Base-by-base conservation (phyloP, 345 rosid species). In the Camelina neglecta region DNA sequence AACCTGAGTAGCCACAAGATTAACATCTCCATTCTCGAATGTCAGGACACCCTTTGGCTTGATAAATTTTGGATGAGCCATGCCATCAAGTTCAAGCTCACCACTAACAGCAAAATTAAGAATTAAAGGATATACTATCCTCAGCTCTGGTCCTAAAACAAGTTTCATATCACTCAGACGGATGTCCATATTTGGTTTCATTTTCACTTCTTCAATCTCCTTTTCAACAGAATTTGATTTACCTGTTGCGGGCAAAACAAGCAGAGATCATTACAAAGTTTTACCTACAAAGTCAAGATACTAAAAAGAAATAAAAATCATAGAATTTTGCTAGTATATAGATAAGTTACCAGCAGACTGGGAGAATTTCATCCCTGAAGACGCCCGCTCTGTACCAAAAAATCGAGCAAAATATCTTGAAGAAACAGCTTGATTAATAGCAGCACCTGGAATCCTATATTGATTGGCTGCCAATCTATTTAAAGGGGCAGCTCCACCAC, bases 1-100 rank as follows among this genome's bases (percentile, higher is more conserved):
- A 78, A 87, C 99, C 85, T 95, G 97, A 75, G 97, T 92, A 51
- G 97, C 97, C 79, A 92, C 99, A 56, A 95, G 99, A 86, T 89
- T 92, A 81, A 95, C 93, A 83, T 95, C 97, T 73, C 99, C 99
- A 70, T 95, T 95, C 83, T 95, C 97, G 75, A 95, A 92, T 23
- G 86, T 78, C n/a, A 95, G 86, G 83, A 87, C 77, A 82, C 99
- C 97, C 83, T 84, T 89, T 64, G 97, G 99, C 81, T 87, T 92
- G 48, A 94, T 89, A 79, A 77, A 79, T 79, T 94, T 94, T 51
- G 97, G 97, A 89, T 94, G 97, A 70, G 97, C 96, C 41, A 73
- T 82, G 67, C 97, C 97, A 81, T 92, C 90, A 69, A 90, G 82
- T 83, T 92, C 99, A 49, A 94, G 90, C 75, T 89, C 97, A 48